A percentile compares a stretch with the other conserved stretches of the same genome.
These are phyloP conservation scores for Penicillium cinerascens DNA, from an alignment of 495 filamentous ascomycete genomes.

Conservation along the genomic window DNA sequence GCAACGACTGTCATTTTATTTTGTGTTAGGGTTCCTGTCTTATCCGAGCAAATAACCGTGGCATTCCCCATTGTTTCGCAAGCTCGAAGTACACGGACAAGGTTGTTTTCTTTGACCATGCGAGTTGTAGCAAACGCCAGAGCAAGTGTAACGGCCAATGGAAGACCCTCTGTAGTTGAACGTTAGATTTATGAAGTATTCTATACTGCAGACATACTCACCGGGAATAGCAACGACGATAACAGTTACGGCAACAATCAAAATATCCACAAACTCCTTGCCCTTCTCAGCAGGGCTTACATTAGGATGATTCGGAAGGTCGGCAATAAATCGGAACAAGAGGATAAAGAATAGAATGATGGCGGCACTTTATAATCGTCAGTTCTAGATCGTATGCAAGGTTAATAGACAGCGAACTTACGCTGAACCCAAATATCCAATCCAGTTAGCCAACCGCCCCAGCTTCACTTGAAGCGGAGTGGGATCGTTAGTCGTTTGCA, in stretches of 20 bases:
- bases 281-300: constrained; percentile 52
- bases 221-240: constrained; percentile 68
- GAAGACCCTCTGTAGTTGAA: constrained; percentile 51
- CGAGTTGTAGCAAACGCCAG: constrained; percentile 66
- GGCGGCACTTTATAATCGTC: constrained; percentile 49
- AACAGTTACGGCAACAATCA: constrained; percentile 67
- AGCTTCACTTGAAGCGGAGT: constrained; percentile 65
- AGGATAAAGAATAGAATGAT: constrained; percentile 61
- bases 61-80: constrained; percentile 74
- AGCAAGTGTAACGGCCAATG: constrained; percentile 65
- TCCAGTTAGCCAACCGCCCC: constrained; percentile 60
- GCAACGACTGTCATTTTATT: constrained; percentile 71
- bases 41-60: constrained; percentile 67
- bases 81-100: constrained; percentile 61
- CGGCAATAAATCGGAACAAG: constrained; percentile 56
- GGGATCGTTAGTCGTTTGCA: constrained; percentile 58
- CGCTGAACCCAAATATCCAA: constrained; percentile 52
- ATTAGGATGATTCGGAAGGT: constrained; percentile 46
- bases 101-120: constrained; percentile 68
- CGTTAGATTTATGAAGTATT: constrained; percentile 9
- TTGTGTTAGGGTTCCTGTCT: constrained; percentile 68
- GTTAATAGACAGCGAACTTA: constrained; percentile 14
- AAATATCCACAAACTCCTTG: constrained; percentile 61
- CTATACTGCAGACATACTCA: constrained; percentile 13
- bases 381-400: neutral